These are phyloP conservation scores for Lanmaoa pseudosensibilis DNA, from an alignment of 768 basidiomycete species.

Conservation along the genomic window DNA sequence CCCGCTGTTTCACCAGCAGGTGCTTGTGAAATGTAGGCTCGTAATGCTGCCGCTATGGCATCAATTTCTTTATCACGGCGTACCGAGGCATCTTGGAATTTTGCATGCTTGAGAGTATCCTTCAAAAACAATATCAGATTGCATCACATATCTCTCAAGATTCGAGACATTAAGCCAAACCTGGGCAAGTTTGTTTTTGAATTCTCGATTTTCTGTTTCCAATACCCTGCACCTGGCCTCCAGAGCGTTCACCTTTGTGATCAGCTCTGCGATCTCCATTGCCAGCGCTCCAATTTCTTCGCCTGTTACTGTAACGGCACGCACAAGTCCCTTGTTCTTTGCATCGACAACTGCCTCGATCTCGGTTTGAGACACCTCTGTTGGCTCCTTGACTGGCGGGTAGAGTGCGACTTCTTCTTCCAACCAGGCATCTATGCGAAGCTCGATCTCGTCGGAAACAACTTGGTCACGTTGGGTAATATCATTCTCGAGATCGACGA, in stretches of 20 bases:
- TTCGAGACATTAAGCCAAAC: constrained; percentile 17
- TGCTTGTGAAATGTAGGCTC: constrained; percentile 33
- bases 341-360: constrained; percentile 29
- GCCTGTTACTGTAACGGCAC: constrained; percentile 17
- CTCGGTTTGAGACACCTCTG: constrained; percentile 19
- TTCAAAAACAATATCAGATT: constrained; percentile 7
- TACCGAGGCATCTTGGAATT: constrained; percentile 13
- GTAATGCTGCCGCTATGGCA: constrained; percentile 32
- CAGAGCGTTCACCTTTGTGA: constrained; percentile 27
- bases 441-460: constrained; percentile 32
- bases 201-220: constrained; percentile 29
- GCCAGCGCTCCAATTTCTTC: constrained; percentile 35
- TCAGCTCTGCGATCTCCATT: constrained; percentile 33
- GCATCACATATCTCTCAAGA: background rate
- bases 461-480: constrained; percentile 35
- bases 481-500: constrained; percentile 38
- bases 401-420: constrained; percentile 28
- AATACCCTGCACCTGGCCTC: constrained; percentile 22
- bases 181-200: constrained; percentile 28
- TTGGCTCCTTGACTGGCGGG: constrained; percentile 15
- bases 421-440: constrained; percentile 29
- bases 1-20: constrained; percentile 10
- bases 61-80: constrained; percentile 29
- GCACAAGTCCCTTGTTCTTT: constrained; percentile 20
- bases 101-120: constrained; percentile 13